Evolutionary conservation across 768 basidiomycete species (phyloP), one percentile per base, ranked within the genome.

Genomic region (Amanita fuliginea): DNA sequence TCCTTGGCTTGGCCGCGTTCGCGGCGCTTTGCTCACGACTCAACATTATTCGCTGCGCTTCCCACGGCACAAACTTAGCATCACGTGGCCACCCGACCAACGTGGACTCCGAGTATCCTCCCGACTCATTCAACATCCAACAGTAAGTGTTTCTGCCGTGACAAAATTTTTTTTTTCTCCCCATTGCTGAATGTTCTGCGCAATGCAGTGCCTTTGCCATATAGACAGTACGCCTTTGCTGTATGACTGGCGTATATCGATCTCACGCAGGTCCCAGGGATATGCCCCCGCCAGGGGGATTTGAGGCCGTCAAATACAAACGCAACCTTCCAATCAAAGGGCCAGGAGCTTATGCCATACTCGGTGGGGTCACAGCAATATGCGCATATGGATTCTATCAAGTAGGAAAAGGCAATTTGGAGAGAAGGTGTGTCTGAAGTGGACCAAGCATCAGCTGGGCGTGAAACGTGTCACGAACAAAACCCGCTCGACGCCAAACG

Each of bases 231-330:
- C 57, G 81, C 56, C 46, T 56, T 55, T 63, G 62, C 61, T 59
- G 52, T 59, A 21, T 1, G 35, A 22, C 11, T 18, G 26, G 16
- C 14, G 16, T 30, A 36, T 30, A 22, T 59, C 60, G 34, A 34
- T 39, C 51, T 56, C 35, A 55, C 53, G 11, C 26, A n/a, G 34
- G 57, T 49, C 53, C 51, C 67, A 96, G 94, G 68, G 95, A 99
- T 62, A 86, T 99, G 81, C 95, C 95, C 58, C 95, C 95, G 36
- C 57, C 81, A 40, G 93, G 92, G 54, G 95, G 95, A 2, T 99
- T 95, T 68, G 92, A 89, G 62, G 69, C 84, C 24, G 69, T 99
- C 69, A 84, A 84, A 67, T 99, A 97, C 78, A 94, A 92, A 67
- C 86, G 95, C 57, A 95, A 94, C 67, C 78, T 98, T 42, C 93